Conservation (phyloP, 176 grass and related monocot species). For the Aegilops sharonensis region DNA sequence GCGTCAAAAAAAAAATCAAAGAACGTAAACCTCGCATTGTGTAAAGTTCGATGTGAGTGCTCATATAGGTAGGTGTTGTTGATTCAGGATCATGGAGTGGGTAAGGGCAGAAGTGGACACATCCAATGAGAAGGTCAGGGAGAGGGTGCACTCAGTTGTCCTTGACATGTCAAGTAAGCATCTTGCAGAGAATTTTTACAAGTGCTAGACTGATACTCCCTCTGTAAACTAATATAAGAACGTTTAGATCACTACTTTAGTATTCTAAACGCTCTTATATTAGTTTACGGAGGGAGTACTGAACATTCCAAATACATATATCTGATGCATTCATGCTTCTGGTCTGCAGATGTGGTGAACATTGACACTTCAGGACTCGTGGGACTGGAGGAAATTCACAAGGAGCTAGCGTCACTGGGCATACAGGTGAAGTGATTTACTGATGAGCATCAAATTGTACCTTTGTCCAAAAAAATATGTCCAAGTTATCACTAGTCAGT, state of each 20-base stretch:
- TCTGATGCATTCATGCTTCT: not conserved
- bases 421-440: slow-evolving; percentile 62
- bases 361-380: slow-evolving; percentile 87
- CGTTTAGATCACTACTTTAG: too few relatives aligned
- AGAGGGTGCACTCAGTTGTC: slow-evolving; percentile 59
- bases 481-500: not conserved
- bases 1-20: not conserved
- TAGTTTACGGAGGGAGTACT: too few relatives aligned
- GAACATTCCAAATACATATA: not conserved
- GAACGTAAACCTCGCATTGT: not conserved
- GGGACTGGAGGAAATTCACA: slow-evolving; percentile 63
- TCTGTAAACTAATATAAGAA: too few relatives aligned
- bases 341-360: slow-evolving; percentile 70
- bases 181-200: not conserved
- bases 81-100: slow-evolving; percentile 59
- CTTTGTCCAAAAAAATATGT: not conserved
- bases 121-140: slow-evolving; percentile 38
- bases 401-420: slow-evolving; percentile 50
- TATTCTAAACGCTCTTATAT: too few relatives aligned
- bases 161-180: slow-evolving; percentile 89
- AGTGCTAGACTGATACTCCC: not conserved
- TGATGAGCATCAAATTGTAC: not conserved
- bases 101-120: slow-evolving; percentile 46
- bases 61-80: slow-evolving; percentile 2
- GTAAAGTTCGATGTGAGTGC: not conserved